A percentile compares a stretch with the other conserved stretches of the same genome.
phyloP scores from a whole-genome alignment of 164 flowering plant genomes.

The Kalanchoe fedtschenkoi region DNA sequence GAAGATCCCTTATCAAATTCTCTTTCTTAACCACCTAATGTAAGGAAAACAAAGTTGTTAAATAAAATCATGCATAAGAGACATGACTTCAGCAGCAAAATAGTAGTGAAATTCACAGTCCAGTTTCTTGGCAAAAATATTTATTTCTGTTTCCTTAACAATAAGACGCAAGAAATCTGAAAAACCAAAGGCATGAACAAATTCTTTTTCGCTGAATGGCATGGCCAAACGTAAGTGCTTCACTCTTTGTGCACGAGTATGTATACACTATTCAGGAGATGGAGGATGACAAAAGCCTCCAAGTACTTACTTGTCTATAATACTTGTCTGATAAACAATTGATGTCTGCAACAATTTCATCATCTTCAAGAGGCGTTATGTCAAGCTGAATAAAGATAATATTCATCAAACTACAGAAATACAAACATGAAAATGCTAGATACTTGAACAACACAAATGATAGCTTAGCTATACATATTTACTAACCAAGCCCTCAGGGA shows the following conservation, averaged over 20 bases:
- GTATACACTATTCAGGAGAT: background rate
- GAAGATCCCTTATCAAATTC: slow-evolving; percentile 29
- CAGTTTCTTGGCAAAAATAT: background rate
- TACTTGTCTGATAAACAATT: slow-evolving; percentile 35
- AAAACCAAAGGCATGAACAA: background rate
- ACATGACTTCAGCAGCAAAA: background rate
- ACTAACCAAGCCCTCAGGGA: slow-evolving; percentile 55
- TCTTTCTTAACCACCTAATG: slow-evolving; percentile 45
- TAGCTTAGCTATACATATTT: background rate
- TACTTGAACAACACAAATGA: background rate
- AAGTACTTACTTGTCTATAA: slow-evolving; percentile 39
- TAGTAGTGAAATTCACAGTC: background rate
- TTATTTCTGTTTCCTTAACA: background rate
- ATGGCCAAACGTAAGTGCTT: background rate
- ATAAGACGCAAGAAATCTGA: background rate
- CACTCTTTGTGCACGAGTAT: background rate
- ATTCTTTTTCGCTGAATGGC: background rate
- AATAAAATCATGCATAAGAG: background rate
- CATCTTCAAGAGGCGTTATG: slow-evolving; percentile 34
- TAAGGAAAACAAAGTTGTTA: background rate
- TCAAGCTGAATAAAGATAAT: slow-evolving; percentile 33
- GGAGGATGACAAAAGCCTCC: background rate
- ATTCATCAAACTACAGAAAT: background rate
- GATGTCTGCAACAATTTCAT: slow-evolving; percentile 46
- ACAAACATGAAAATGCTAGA: background rate